These are phyloP conservation scores for Quercus rubra DNA, from an alignment of 306 rosid species.

Conservation along the genomic window DNA sequence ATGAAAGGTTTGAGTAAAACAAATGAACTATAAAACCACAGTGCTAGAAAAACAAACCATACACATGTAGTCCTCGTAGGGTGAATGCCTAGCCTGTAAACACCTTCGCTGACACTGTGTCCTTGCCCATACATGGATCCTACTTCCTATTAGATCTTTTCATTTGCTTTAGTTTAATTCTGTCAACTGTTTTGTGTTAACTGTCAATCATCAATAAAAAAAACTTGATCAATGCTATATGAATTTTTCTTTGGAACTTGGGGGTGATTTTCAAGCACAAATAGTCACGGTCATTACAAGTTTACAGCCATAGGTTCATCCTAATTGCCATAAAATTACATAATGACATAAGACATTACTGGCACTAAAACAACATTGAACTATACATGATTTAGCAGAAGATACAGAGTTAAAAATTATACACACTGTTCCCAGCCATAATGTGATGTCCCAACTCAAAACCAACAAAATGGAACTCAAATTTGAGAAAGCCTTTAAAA, in stretches of 20 bases:
- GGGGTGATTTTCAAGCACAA: neutral
- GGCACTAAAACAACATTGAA: neutral
- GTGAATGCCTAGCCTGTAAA: no score
- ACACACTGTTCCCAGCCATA: neutral
- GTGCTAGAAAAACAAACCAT: no score
- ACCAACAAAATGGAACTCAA: neutral
- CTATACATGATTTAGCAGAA: neutral
- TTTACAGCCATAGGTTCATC: neutral
- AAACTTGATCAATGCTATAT: neutral
- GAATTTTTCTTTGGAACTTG: neutral
- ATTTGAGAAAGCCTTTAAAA: neutral
- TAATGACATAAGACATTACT: no score
- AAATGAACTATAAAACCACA: neutral
- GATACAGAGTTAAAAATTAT: neutral
- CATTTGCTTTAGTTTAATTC: neutral
- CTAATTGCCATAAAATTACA: neutral
- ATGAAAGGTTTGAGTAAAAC: neutral
- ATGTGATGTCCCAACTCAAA: neutral
- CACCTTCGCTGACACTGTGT: no score
- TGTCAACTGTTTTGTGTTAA: no score
- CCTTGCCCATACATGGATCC: neutral
- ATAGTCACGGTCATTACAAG: neutral
- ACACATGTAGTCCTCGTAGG: no score
- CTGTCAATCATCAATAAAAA: neutral
- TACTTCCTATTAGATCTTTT: neutral